phyloP scores from a whole-genome alignment of 2,329 filamentous ascomycete species.

The Epichloe brachyelytri region DNA sequence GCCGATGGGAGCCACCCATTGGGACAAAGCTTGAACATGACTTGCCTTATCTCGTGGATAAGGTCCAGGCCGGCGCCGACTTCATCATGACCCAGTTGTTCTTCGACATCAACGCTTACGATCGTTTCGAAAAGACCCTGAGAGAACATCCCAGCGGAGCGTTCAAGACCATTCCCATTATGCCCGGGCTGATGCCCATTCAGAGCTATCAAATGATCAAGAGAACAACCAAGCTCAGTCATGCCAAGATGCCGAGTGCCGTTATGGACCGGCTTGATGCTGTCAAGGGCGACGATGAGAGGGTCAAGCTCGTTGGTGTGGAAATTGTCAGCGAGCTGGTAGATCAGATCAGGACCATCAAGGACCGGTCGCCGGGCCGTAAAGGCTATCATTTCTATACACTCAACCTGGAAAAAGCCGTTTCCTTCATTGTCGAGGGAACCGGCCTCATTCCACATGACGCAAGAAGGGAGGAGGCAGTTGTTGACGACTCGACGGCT shows the following conservation, averaged over 20 bases:
- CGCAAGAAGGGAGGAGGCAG: conserved; percentile 38
- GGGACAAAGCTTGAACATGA: conserved; percentile 63
- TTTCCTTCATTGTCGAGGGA: conserved; percentile 82
- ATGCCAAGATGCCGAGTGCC: conserved; percentile 63
- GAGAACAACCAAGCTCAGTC: conserved; percentile 85
- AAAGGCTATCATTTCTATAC: conserved; percentile 96
- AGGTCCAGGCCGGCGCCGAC: conserved; percentile 81
- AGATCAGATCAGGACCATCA: conserved; percentile 57
- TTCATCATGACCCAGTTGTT: conserved; percentile 99
- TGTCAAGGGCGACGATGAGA: conserved; percentile 68
- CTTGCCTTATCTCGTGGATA: conserved; percentile 79
- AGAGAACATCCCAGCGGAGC: conserved; percentile 69
- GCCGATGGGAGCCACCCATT: conserved; percentile 76
- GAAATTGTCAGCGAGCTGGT: conserved; percentile 78
- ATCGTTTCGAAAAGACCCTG: conserved; percentile 63
- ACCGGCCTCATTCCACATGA: conserved; percentile 65
- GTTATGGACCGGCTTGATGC: conserved; percentile 58
- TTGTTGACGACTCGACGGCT: conserved; percentile 29
- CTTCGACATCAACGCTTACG: conserved; percentile 78
- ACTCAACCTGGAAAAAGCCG: conserved; percentile 88
- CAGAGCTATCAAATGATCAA: conserved; percentile 95
- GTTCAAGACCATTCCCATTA: conserved; percentile 79
- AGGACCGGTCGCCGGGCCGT: conserved; percentile 42
- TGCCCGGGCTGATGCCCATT: conserved; percentile 93
- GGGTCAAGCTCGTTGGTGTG: conserved; percentile 67